A percentile compares a stretch with the other conserved stretches of the same genome.
Evolutionary conservation across 495 filamentous ascomycete genomes (phyloP).

Genomic region (Penicillium soppii): DNA sequence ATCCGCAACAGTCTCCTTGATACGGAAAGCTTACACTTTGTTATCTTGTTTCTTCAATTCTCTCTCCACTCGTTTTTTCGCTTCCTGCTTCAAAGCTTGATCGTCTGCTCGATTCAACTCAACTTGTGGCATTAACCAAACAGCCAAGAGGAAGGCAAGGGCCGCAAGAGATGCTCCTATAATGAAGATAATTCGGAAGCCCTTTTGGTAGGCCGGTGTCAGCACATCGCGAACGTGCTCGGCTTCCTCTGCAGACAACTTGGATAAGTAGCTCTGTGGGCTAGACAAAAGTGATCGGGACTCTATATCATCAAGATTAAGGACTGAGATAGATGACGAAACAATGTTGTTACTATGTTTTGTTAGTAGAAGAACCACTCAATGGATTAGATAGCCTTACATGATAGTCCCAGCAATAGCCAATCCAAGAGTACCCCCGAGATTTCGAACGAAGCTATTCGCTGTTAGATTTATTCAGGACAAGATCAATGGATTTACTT

Average conservation of each 20-base stretch:
- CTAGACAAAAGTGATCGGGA: slow-evolving; percentile 32
- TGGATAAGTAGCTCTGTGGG: slow-evolving; percentile 31
- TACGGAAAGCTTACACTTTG: not conserved
- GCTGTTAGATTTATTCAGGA: slow-evolving; percentile 8
- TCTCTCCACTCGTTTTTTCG: slow-evolving; percentile 24
- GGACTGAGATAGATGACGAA: slow-evolving; percentile 30
- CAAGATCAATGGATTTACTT: slow-evolving; percentile 10
- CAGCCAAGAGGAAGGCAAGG: slow-evolving; percentile 43
- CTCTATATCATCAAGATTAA: slow-evolving; percentile 24
- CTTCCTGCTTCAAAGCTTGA: slow-evolving; percentile 48
- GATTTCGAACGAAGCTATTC: slow-evolving; percentile 49
- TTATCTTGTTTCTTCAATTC: slow-evolving; percentile 17
- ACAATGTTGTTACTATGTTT: slow-evolving; percentile 45
- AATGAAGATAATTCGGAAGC: slow-evolving; percentile 52
- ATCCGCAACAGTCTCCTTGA: too few relatives aligned
- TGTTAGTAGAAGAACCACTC: not conserved
- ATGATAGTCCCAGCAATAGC: slow-evolving; percentile 53
- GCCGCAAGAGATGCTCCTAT: slow-evolving; percentile 47
- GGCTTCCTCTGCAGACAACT: slow-evolving; percentile 29
- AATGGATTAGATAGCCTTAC: slow-evolving; percentile 18
- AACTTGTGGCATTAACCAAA: slow-evolving; percentile 48
- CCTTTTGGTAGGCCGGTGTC: slow-evolving; percentile 47
- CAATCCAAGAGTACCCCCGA: slow-evolving; percentile 53
- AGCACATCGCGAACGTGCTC: slow-evolving; percentile 36
- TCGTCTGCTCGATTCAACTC: slow-evolving; percentile 44